These are phyloP conservation scores for Lignosus rhinocerotis DNA, from an alignment of 1,284 basidiomycete species.

Conservation along the genomic window DNA sequence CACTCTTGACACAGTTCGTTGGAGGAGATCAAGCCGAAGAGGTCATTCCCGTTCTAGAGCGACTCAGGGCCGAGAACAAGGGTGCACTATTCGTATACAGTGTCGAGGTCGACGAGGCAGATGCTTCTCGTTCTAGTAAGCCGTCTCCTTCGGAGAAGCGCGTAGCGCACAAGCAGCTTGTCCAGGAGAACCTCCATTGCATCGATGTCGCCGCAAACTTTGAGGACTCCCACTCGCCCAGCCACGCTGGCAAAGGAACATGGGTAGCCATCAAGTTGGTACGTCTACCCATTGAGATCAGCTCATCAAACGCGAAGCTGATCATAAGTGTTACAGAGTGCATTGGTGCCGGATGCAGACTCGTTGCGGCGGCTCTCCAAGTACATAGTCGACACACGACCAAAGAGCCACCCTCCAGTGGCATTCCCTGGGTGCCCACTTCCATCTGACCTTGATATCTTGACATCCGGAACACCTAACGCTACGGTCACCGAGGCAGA, in stretches of 20 bases:
- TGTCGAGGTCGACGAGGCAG: conserved; percentile 76
- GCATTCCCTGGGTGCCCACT: conserved; percentile 68
- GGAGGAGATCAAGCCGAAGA: conserved; percentile 82
- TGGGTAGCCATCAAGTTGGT: conserved; percentile 86
- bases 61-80: conserved; percentile 68
- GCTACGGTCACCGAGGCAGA: conserved; percentile 51
- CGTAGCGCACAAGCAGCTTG: conserved; percentile 54
- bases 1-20: conserved; percentile 66
- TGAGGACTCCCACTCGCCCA: conserved; percentile 56
- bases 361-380: conserved; percentile 57
- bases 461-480: conserved; percentile 28
- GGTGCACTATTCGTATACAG: conserved; percentile 85
- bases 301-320: no score
- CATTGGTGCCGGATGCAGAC: conserved; percentile 58
- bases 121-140: conserved; percentile 39
- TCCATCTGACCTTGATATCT: conserved; percentile 49
- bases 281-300: conserved; percentile 25
- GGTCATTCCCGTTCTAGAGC: conserved; percentile 63
- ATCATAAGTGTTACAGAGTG: conserved; percentile 44
- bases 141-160: conserved; percentile 8
- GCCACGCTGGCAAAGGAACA: conserved; percentile 39
- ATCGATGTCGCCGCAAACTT: conserved; percentile 81
- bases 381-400: conserved; percentile 46
- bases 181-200: conserved; percentile 71
- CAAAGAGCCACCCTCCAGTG: conserved; percentile 36